phyloP scores from a whole-genome alignment of 306 rosid genomes.

The Cyamopsis tetragonoloba region DNA sequence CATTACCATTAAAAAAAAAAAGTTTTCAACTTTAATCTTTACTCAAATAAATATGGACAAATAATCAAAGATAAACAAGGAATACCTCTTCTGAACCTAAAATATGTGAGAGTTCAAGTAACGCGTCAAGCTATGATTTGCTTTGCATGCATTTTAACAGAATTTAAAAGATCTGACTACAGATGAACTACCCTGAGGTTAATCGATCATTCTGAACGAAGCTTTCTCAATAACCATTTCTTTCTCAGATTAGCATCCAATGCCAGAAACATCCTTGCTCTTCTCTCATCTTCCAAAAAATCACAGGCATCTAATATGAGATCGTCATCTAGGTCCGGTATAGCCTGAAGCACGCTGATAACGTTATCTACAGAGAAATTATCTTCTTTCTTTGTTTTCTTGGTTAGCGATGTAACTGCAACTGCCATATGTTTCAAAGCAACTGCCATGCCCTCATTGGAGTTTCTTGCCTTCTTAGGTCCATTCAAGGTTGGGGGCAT shows the following conservation, averaged over 20 bases:
- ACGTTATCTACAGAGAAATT: slow-evolving; percentile 34
- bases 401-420: slow-evolving; percentile 39
- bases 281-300: slow-evolving; percentile 49
- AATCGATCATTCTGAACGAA: slow-evolving; percentile 29
- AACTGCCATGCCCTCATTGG: slow-evolving; percentile 9
- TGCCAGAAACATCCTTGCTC: slow-evolving; percentile 48
- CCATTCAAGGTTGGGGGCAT: slow-evolving; percentile 13
- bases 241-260: slow-evolving; percentile 38
- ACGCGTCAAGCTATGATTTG: background rate
- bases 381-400: slow-evolving; percentile 49
- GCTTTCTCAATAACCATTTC: slow-evolving; percentile 49
- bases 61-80: background rate
- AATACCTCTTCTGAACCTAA: background rate
- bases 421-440: slow-evolving; percentile 31
- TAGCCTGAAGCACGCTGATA: slow-evolving; percentile 34
- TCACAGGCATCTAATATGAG: slow-evolving; percentile 46
- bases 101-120: background rate
- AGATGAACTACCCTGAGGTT: background rate
- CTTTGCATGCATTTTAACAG: background rate
- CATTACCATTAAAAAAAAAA: background rate
- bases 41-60: background rate
- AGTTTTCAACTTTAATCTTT: background rate
- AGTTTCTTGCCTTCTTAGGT: slow-evolving; percentile 34
- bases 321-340: slow-evolving; percentile 53
- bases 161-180: background rate